Base-by-base conservation (phyloP, 805 yeast genomes). In the Millerozyma miso region DNA sequence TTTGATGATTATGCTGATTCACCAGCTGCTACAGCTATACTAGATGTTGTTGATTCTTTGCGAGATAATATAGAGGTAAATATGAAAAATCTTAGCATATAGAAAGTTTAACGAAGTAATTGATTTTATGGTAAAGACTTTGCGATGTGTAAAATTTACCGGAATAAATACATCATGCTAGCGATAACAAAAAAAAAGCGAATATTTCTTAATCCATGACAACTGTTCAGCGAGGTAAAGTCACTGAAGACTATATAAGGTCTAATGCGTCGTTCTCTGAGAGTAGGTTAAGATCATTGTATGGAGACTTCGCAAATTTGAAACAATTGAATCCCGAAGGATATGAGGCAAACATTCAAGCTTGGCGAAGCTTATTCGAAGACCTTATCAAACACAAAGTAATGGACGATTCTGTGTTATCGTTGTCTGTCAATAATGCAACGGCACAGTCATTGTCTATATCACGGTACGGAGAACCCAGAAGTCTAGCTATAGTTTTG, bases 11-110 rank as follows among this genome's bases (percentile, higher is more conserved):
- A 82, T 54, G 91, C 96, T 0, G 97, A 90, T 46, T 87, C 96
- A 3, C 98, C 99, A 0, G 96, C 98, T 0, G 79, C 96, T 2
- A 74, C 76, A 2, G 96, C 97, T 0, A 83, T 93, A 42, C 62
- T 88, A 46, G 84, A 83, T 39, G 96, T 93, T 31, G 95, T 91
- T 12, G 90, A 85, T 55, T 69, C 71, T 1, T 63, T 85, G 46
- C 63, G 88, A 51, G 88, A 81, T 46, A 69, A 76, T 19, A 71
- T 79, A 2, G 82, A 66, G 44, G 29, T 60, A 17, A 47, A 49
- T 38, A 31, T 60, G 14, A 49, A 52, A 7, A 52, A 52, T 29
- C 44, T 61, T 12, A 49, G 31, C 31, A 34, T 42, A 31, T 37
- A 32, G 29, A 23, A 23, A 7, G 10, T 23, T 7, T 23, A 7